Conservation (phyloP, 495 filamentous ascomycete species). For the Diplogelasinospora grovesii region DNA sequence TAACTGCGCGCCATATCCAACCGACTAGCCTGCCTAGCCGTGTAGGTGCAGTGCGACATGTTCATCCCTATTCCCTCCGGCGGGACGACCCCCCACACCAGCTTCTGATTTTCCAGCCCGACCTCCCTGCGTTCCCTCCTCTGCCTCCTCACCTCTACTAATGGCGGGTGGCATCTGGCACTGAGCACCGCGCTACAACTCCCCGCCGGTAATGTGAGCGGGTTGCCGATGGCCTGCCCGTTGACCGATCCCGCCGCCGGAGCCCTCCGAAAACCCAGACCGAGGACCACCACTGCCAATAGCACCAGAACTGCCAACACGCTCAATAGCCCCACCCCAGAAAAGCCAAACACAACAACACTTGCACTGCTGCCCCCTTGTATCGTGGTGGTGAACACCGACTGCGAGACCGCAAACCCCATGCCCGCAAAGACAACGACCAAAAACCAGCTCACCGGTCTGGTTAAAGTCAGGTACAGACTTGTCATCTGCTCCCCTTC, state of each 20-base stretch:
- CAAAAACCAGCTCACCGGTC: constrained; percentile 30
- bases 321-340: constrained; percentile 28
- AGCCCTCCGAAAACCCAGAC: constrained; percentile 27
- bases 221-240: constrained; percentile 31
- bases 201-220: constrained; percentile 32
- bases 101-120: constrained; percentile 18
- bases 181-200: constrained; percentile 37
- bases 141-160: constrained; percentile 9
- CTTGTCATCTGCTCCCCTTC: constrained; percentile 30
- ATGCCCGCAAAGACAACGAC: constrained; percentile 28
- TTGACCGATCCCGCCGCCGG: constrained; percentile 20
- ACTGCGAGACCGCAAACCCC: constrained; percentile 32
- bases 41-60: constrained; percentile 34
- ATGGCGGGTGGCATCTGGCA: constrained; percentile 37
- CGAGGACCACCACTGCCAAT: constrained; percentile 22
- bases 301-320: constrained; percentile 26
- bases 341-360: constrained; percentile 23
- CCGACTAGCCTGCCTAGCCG: constrained; percentile 15
- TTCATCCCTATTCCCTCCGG: constrained; percentile 24
- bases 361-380: not conserved
- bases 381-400: constrained; percentile 21
- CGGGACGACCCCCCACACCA: constrained; percentile 39
- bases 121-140: not conserved
- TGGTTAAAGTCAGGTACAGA: constrained; percentile 36
- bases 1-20: constrained; percentile 33